A percentile compares a stretch with the other conserved stretches of the same genome.
Conservation (phyloP, 2,329 filamentous ascomycete genomes). For the Elsinoe ampelina region DNA sequence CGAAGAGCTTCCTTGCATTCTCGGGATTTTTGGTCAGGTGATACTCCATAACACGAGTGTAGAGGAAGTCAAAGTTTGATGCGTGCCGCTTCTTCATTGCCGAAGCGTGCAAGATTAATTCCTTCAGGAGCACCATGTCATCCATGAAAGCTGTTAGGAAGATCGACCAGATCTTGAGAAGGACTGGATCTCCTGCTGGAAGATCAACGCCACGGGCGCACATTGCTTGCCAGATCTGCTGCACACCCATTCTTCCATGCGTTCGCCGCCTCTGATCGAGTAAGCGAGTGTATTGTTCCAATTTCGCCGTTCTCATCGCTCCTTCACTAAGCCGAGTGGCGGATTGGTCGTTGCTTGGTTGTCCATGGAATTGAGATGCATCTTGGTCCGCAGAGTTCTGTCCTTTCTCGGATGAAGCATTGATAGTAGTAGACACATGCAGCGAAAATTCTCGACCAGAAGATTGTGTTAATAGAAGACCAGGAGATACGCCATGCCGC, state of each 20-base stretch:
- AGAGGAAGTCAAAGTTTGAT: constrained; percentile 30
- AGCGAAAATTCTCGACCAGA: background rate
- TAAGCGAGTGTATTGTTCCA: background rate
- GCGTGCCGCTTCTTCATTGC: constrained; percentile 33
- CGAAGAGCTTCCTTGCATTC: constrained; percentile 15
- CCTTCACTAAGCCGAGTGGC: no score
- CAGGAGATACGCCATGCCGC: background rate
- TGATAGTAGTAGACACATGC: background rate
- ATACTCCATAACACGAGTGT: constrained; percentile 36
- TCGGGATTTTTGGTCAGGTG: constrained; percentile 25
- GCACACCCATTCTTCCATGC: constrained; percentile 33
- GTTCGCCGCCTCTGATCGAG: background rate
- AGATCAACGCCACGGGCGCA: constrained; percentile 29
- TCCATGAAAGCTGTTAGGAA: constrained; percentile 34
- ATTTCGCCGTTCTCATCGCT: no score
- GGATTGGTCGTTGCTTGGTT: no score
- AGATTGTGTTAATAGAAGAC: background rate
- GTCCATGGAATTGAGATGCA: no score
- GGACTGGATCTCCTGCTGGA: constrained; percentile 31
- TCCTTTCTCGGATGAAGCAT: no score
- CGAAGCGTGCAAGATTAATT: constrained; percentile 34
- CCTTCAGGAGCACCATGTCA: constrained; percentile 26
- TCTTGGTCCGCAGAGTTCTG: no score
- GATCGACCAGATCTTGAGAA: constrained; percentile 37
- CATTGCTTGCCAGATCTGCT: constrained; percentile 37